Base-by-base conservation (phyloP, 192 early-diverging fungal species). In the Podila verticillata region DNA sequence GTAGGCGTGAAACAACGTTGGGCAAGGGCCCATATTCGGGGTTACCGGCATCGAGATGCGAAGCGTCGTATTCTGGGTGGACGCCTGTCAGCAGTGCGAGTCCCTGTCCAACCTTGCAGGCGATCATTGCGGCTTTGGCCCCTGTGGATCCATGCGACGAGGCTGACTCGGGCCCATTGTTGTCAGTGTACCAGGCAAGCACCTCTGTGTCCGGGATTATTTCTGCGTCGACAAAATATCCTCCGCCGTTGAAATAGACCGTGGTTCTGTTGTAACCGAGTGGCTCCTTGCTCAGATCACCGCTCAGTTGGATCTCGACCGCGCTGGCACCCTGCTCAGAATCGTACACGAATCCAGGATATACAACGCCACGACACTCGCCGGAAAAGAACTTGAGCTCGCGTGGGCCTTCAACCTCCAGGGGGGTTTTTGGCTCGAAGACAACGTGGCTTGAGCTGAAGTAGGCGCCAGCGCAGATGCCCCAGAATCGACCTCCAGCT, bases 401-500 rank as follows among this genome's bases (percentile, higher is more conserved):
- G 32, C 96, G 85, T 12, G 86, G 65, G 19, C 95, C 96, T 39
- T 88, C 72, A 7, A 98, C 93, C 70, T 93, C 87, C 57, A 91
- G 81, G 8, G 66, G 66, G 28, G 84, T 82, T 6, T 88, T 91
- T 0, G 84, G 75, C 83, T 97, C 93, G 85, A 98, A 97, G 73
- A 93, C 92, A 29, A 95, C 90, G 20, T 81, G 74, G 7, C 74
- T 79, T 31, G 86, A 85, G 7, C 87, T 94, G 79, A 94, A 98
- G 82, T 97, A 97, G 3, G 85, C 88, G 24, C 97, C 98, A 0
- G 95, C 96, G 63, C 98, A 97, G 9, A 99, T 91, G 0, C 98
- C 98, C 61, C 96, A 83, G 82, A 96, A 99, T 26, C 87, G 83
- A 2, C 98, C 98, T 57, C 96, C 97, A 22, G 61, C 65, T 22